Evolutionary conservation across 2,329 filamentous ascomycete genomes (phyloP).

Genomic region (Neonectria magnoliae): DNA sequence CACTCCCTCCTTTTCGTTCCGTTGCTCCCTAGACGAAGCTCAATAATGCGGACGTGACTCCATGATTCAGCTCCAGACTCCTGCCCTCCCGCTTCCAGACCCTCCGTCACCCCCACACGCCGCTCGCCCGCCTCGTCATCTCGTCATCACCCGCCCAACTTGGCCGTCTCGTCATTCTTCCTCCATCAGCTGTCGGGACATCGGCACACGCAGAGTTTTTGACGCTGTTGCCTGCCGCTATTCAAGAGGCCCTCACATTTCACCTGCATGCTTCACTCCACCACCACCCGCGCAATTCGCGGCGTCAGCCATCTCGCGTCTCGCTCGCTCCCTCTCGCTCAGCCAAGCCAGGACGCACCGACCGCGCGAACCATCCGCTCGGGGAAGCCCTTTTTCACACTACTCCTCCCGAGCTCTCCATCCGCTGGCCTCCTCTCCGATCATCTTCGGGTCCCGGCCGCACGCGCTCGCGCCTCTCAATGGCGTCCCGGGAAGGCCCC

Average conservation of each 20-base stretch:
- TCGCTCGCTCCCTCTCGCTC: constrained; percentile 6
- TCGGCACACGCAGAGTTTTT: background rate
- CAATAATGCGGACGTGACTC: background rate
- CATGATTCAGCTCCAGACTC: background rate
- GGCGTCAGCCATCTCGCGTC: constrained; percentile 26
- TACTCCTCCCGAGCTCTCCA: constrained; percentile 6
- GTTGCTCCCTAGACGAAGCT: background rate
- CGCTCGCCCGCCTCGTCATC: background rate
- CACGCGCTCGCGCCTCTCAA: constrained; percentile 22
- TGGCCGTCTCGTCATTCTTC: background rate
- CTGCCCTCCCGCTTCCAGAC: background rate
- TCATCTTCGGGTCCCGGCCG: constrained; percentile 28
- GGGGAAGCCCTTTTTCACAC: constrained; percentile 14
- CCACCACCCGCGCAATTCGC: constrained; percentile 4
- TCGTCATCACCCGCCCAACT: background rate
- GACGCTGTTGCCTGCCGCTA: background rate
- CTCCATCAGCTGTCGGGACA: background rate
- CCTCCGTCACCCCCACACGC: background rate
- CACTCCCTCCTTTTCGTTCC: background rate
- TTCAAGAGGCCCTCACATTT: background rate
- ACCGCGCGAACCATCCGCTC: constrained; percentile 29
- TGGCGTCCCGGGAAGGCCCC: constrained; percentile 38
- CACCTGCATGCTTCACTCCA: background rate
- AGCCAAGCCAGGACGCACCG: constrained; percentile 22
- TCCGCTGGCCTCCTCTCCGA: constrained; percentile 8